Percentiles rank a stretch among this genome's conserved stretches.
Evolutionary conservation across 306 rosid species (phyloP).

Genomic region (Acacia acuminata): DNA sequence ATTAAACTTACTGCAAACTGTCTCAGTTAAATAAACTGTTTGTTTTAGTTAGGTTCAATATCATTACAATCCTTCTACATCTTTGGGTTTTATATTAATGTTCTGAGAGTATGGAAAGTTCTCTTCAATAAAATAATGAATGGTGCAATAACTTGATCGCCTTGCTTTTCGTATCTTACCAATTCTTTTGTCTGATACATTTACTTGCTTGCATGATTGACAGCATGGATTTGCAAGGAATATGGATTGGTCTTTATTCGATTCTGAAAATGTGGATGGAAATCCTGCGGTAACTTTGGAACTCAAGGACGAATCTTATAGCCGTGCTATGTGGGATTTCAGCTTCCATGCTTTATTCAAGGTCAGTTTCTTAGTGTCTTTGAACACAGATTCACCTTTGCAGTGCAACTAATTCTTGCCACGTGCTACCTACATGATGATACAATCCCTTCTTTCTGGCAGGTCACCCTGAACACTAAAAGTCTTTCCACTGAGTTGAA

Average conservation of each 20-base stretch:
- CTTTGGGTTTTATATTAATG: not conserved
- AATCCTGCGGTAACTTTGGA: slow-evolving; percentile 71
- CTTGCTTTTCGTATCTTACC: slow-evolving; percentile 3
- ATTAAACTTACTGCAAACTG: not conserved
- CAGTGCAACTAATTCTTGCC: slow-evolving; percentile 8
- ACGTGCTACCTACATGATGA: slow-evolving; percentile 8
- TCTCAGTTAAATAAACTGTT: not conserved
- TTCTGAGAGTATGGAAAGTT: not conserved
- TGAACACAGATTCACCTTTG: slow-evolving; percentile 20
- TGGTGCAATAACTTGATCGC: slow-evolving; percentile 18
- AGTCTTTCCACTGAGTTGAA: slow-evolving; percentile 78
- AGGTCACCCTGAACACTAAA: slow-evolving; percentile 64
- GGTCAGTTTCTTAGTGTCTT: slow-evolving; percentile 49
- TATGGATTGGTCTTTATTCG: slow-evolving; percentile 77
- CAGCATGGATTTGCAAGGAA: slow-evolving; percentile 97
- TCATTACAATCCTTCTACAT: not conserved
- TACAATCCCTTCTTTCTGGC: slow-evolving; percentile 32
- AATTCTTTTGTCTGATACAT: slow-evolving; percentile 21
- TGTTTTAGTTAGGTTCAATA: not conserved
- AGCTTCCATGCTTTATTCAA: slow-evolving; percentile 86
- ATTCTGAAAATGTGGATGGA: slow-evolving; percentile 77
- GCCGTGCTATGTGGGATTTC: slow-evolving; percentile 93
- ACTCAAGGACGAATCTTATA: slow-evolving; percentile 77
- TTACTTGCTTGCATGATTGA: slow-evolving; percentile 39
- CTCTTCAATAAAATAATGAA: not conserved